Percentiles rank a stretch among this genome's conserved stretches.
Conservation (phyloP, 257 asterid genomes). For the Solanum rostratum region DNA sequence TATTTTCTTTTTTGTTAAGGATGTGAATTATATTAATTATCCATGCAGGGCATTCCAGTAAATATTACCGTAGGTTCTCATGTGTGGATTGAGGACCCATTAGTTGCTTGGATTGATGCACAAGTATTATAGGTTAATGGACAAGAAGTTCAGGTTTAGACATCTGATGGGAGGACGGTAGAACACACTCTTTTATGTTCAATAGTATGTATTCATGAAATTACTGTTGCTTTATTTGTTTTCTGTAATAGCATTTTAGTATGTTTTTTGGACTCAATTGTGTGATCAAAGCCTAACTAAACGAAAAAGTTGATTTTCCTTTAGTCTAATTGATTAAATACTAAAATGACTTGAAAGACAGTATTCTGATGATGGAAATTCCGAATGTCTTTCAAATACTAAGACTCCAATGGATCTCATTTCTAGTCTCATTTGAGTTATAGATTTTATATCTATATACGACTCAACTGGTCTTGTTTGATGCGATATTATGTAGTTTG, state of each 20-base stretch:
- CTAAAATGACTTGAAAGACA: neutral
- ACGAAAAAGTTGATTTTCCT: neutral
- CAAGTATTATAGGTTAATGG: constrained; percentile 69
- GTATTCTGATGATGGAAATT: neutral
- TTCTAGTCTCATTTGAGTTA: neutral
- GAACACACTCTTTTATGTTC: constrained; percentile 1
- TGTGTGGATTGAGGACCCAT: constrained; percentile 87
- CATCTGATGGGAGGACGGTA: constrained; percentile 66
- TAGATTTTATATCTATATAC: neutral
- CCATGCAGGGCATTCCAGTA: constrained; percentile 76
- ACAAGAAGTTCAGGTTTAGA: constrained; percentile 46
- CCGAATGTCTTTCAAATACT: neutral
- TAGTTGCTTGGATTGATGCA: constrained; percentile 72
- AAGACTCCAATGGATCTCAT: neutral
- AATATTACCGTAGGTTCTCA: constrained; percentile 80
- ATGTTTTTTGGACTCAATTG: neutral
- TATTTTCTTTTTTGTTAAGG: neutral
- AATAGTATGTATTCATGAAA: neutral
- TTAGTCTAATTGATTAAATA: neutral
- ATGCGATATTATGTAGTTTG: neutral
- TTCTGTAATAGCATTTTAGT: neutral
- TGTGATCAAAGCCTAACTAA: neutral
- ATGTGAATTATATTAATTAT: neutral
- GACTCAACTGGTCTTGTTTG: neutral
- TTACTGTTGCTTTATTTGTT: neutral